Evolutionary conservation across 257 asterid species (phyloP).

Genomic region (Nicotiana sylvestris): DNA sequence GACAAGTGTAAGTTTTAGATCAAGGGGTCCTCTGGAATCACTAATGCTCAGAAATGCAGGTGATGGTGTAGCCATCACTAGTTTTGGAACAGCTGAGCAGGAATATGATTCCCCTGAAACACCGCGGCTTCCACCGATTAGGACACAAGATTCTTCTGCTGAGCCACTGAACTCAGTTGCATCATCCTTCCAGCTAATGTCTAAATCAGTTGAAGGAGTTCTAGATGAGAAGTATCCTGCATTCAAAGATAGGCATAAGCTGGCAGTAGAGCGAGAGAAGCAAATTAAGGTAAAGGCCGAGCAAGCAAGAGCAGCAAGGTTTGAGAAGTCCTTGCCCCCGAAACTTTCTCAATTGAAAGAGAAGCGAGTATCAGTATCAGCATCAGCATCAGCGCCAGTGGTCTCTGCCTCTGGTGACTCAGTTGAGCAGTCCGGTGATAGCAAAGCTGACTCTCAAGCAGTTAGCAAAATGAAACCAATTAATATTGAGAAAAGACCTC

Average conservation of each 20-base stretch:
- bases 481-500: constrained; percentile 72
- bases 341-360: constrained; percentile 77
- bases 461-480: constrained; percentile 74
- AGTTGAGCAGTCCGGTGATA: constrained; percentile 41
- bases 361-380: constrained; percentile 28
- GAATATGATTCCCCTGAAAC: constrained; percentile 62
- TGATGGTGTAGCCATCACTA: constrained; percentile 68
- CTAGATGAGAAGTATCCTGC: constrained; percentile 85
- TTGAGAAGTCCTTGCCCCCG: constrained; percentile 73
- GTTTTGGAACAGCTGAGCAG: constrained; percentile 57
- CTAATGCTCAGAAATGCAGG: constrained; percentile 83
- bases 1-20: constrained; percentile 36
- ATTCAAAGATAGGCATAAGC: constrained; percentile 84
- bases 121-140: constrained; percentile 25
- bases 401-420: constrained; percentile 49
- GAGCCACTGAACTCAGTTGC: constrained; percentile 54
- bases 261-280: constrained; percentile 85
- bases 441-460: constrained; percentile 42
- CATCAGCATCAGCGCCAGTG: neutral
- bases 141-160: constrained; percentile 23
- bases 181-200: constrained; percentile 80
- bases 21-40: constrained; percentile 81
- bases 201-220: constrained; percentile 88
- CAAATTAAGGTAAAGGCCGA: constrained; percentile 80
- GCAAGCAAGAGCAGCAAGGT: constrained; percentile 76